Evolutionary conservation across 768 basidiomycete species (phyloP).

Genomic region (Xanthoconium purpureum): DNA sequence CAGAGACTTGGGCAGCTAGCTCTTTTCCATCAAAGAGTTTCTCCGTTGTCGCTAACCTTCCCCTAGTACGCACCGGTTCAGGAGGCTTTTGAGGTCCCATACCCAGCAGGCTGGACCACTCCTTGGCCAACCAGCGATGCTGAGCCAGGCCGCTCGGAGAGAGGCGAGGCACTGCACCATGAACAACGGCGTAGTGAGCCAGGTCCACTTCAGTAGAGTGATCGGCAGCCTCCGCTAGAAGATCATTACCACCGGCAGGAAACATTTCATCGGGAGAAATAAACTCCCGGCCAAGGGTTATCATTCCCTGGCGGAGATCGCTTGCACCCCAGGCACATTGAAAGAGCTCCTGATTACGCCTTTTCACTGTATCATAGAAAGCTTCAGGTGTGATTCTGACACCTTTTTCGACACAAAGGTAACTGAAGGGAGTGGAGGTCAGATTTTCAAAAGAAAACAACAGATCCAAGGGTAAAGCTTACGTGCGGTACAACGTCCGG

Average conservation of each 20-base stretch:
- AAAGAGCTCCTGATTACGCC: background rate
- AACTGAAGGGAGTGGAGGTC: background rate
- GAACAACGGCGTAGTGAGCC: background rate
- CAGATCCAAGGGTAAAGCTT: background rate
- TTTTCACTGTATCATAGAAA: background rate
- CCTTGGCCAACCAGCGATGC: conserved; percentile 5
- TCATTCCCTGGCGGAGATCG: background rate
- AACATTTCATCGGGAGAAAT: background rate
- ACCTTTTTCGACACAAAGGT: background rate
- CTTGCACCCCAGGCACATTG: background rate
- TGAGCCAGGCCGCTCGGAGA: background rate
- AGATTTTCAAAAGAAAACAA: background rate
- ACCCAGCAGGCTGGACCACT: background rate
- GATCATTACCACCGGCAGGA: background rate
- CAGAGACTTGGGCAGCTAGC: background rate
- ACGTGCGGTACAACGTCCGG: background rate
- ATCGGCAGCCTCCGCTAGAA: background rate
- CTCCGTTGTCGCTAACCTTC: no score
- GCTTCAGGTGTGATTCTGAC: background rate
- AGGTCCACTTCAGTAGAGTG: background rate
- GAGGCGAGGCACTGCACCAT: background rate
- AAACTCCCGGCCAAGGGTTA: background rate
- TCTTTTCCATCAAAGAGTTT: background rate
- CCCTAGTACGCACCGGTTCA: background rate
- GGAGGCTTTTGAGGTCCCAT: background rate